Conservation (phyloP, 108 stramenopile genomes). For the Nitzschia putrida region DNA sequence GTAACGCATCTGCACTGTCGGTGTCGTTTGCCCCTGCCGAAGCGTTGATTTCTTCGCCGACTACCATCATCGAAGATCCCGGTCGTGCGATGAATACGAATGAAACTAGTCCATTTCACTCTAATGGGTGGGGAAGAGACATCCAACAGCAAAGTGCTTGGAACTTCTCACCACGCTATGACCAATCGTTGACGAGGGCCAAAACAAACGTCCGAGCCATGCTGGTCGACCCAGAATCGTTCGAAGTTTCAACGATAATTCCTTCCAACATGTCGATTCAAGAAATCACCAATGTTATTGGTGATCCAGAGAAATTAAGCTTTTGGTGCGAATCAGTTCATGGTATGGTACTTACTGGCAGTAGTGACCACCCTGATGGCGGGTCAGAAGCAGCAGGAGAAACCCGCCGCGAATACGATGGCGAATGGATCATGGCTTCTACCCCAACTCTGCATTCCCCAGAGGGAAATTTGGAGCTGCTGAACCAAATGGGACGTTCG, state of each 20-base stretch:
- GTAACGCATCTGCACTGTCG: conserved; percentile 15
- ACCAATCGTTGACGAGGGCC: conserved; percentile 16
- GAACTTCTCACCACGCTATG: background rate
- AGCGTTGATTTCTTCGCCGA: conserved; percentile 25
- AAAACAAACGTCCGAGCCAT: conserved; percentile 6
- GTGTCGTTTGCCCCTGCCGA: conserved; percentile 16
- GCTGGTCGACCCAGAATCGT: conserved; percentile 29
- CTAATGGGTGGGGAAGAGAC: too few species aligned
- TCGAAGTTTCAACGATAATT: conserved; percentile 36
- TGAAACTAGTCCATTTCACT: too few species aligned
- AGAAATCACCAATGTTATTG: conserved; percentile 60
- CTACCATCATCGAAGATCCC: background rate
- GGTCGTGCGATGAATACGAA: too few species aligned
- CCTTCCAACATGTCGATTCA: conserved; percentile 15
- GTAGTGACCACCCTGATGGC: conserved; percentile 39
- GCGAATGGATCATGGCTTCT: conserved; percentile 78
- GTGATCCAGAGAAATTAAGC: conserved; percentile 58
- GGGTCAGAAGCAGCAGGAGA: conserved; percentile 4
- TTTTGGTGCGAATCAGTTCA: conserved; percentile 75
- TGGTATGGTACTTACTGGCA: conserved; percentile 55
- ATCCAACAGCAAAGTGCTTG: background rate
- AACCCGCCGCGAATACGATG: conserved; percentile 53
- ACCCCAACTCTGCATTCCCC: conserved; percentile 54
- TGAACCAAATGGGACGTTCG: conserved; percentile 24
- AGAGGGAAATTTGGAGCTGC: conserved; percentile 18